phyloP scores from a whole-genome alignment of 2,329 filamentous ascomycete species.

The Sarocladium oryzae region DNA sequence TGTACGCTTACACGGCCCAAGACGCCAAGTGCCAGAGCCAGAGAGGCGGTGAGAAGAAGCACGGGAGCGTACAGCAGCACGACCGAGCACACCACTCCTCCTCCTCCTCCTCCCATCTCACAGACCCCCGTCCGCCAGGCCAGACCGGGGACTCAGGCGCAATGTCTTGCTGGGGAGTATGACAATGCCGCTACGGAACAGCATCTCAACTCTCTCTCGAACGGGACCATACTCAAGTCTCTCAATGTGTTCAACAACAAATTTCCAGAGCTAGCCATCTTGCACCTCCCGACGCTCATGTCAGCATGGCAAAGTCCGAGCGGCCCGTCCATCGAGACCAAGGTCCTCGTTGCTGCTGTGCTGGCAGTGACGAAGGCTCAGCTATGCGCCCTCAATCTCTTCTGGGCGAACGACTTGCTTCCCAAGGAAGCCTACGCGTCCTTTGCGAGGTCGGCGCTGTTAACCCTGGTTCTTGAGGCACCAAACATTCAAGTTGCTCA shows the following conservation, averaged over 20 bases:
- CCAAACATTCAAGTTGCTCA: conserved; percentile 30
- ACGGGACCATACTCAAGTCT: conserved; percentile 22
- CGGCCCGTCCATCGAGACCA: conserved; percentile 18
- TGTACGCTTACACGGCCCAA: conserved; percentile 22
- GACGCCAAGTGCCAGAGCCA: conserved; percentile 10
- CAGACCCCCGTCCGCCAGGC: not conserved
- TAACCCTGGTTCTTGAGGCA: conserved; percentile 19
- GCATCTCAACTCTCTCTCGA: conserved; percentile 20
- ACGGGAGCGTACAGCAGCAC: not conserved
- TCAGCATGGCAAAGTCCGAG: not conserved
- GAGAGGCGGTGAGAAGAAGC: not conserved
- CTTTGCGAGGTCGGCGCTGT: conserved; percentile 21
- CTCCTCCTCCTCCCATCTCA: too few species aligned
- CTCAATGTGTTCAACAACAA: conserved; percentile 27
- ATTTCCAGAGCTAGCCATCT: conserved; percentile 26
- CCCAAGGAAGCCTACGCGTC: conserved; percentile 26
- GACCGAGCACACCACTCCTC: not conserved
- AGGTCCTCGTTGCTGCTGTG: conserved; percentile 22
- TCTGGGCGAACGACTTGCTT: conserved; percentile 22
- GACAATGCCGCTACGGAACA: not conserved
- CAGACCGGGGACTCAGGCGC: not conserved
- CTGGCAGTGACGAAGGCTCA: conserved; percentile 25
- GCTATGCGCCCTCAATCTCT: conserved; percentile 22
- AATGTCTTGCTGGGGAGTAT: not conserved
- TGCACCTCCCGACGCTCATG: conserved; percentile 26